phyloP scores from a whole-genome alignment of 1,139 yeast genomes.

The Zhuliangozyma blackwelliae region DNA sequence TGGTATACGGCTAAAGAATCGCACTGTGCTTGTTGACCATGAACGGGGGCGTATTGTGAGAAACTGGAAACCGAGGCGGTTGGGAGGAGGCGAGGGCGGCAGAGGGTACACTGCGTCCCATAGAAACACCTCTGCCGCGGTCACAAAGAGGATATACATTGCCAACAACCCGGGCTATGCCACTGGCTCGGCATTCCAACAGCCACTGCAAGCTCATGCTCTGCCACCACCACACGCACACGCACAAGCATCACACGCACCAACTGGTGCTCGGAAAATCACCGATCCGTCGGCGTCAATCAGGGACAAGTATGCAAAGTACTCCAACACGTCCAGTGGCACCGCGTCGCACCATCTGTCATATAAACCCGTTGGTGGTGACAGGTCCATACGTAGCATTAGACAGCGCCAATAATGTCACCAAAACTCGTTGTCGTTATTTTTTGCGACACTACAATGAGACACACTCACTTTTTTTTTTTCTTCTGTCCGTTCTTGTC shows the following conservation, averaged over 20 bases:
- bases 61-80: constrained; percentile 74
- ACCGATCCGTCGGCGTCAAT: constrained; percentile 13
- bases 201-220: background rate
- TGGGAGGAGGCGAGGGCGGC: constrained; percentile 69
- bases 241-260: background rate
- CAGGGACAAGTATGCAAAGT: constrained; percentile 32
- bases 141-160: constrained; percentile 32
- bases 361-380: constrained; percentile 11
- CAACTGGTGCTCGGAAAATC: background rate
- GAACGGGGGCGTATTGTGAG: constrained; percentile 77
- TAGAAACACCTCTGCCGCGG: constrained; percentile 47
- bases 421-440: too few species aligned
- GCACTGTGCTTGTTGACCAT: constrained; percentile 68
- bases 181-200: background rate
- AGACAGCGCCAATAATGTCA: constrained; percentile 14
- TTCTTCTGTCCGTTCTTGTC: too few species aligned
- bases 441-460: too few species aligned
- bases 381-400: constrained; percentile 23
- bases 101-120: constrained; percentile 46
- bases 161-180: constrained; percentile 10
- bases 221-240: background rate
- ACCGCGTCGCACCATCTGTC: constrained; percentile 1
- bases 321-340: constrained; percentile 10
- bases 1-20: constrained; percentile 31
- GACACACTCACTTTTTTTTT: too few species aligned